Evolutionary conservation across 495 filamentous ascomycete genomes (phyloP).

Genomic region (Opeltia flavorubescens): DNA sequence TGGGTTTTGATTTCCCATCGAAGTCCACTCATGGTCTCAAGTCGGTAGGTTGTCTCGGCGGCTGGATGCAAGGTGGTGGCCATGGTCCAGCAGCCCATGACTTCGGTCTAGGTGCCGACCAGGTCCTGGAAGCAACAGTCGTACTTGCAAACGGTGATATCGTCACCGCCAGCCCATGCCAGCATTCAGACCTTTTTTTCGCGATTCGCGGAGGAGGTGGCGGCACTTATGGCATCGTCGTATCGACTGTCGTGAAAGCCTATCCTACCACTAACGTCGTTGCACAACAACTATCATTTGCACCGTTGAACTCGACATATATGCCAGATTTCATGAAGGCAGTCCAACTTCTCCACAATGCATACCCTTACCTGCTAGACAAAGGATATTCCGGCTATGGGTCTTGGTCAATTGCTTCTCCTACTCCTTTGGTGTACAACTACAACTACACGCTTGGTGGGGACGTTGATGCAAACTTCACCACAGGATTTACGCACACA

Average conservation of each 20-base stretch:
- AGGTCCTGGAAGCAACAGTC: slow-evolving; percentile 33
- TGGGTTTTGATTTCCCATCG: neutral
- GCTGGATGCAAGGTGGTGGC: slow-evolving; percentile 28
- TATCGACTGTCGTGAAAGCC: slow-evolving; percentile 28
- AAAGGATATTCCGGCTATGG: slow-evolving; percentile 21
- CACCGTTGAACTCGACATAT: slow-evolving; percentile 11
- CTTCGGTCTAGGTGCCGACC: slow-evolving; percentile 26
- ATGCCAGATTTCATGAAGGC: slow-evolving; percentile 16
- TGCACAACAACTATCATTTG: slow-evolving; percentile 24
- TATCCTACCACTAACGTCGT: slow-evolving; percentile 24
- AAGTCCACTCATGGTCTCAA: slow-evolving; percentile 6
- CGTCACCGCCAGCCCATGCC: slow-evolving; percentile 32
- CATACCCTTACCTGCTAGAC: slow-evolving; percentile 15
- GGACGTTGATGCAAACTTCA: slow-evolving; percentile 10
- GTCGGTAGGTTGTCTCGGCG: slow-evolving; percentile 27
- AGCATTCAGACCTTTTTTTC: slow-evolving; percentile 48
- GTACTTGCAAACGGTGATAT: slow-evolving; percentile 41
- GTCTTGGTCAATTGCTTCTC: slow-evolving; percentile 20
- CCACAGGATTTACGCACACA: slow-evolving; percentile 22
- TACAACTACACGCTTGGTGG: slow-evolving; percentile 1
- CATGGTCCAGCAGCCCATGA: slow-evolving; percentile 18
- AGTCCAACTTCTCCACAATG: slow-evolving; percentile 13
- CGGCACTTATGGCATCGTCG: slow-evolving; percentile 35
- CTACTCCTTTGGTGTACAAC: slow-evolving; percentile 10
- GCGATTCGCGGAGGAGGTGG: slow-evolving; percentile 38